Percentiles rank a stretch among this genome's conserved stretches.
Conservation (phyloP, 78 protist species). For the Creolimax fragrantissima region DNA sequence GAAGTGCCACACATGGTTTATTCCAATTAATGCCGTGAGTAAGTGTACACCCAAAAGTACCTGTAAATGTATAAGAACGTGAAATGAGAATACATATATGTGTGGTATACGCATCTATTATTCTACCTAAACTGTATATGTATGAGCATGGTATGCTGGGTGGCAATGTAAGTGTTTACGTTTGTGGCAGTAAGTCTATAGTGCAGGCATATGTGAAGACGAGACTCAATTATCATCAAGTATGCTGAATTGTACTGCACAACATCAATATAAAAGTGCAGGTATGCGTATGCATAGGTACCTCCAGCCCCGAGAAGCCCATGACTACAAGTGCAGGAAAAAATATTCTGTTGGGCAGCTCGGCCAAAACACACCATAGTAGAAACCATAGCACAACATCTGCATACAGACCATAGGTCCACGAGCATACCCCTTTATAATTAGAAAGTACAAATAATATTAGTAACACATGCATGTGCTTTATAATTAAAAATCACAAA, state of each 20-base stretch:
- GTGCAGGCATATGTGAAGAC: too few relatives aligned
- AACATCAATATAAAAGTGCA: too few relatives aligned
- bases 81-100: too few relatives aligned
- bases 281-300: background rate
- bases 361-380: background rate
- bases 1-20: background rate
- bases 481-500: background rate
- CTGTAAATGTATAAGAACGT: background rate
- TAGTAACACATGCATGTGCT: background rate
- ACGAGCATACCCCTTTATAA: too few relatives aligned
- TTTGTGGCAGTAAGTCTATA: too few relatives aligned
- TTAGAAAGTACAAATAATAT: too few relatives aligned
- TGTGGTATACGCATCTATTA: too few relatives aligned
- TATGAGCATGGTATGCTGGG: too few relatives aligned
- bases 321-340: background rate
- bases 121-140: too few relatives aligned
- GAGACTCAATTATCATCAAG: too few relatives aligned
- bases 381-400: background rate
- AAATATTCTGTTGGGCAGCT: background rate
- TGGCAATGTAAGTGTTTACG: too few relatives aligned
- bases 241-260: too few relatives aligned
- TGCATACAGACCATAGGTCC: background rate
- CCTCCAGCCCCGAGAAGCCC: conserved; percentile 9
- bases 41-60: background rate
- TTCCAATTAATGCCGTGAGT: background rate